These are phyloP conservation scores for Hysterangium stoloniferum DNA, from an alignment of 768 basidiomycete species.

Conservation along the genomic window DNA sequence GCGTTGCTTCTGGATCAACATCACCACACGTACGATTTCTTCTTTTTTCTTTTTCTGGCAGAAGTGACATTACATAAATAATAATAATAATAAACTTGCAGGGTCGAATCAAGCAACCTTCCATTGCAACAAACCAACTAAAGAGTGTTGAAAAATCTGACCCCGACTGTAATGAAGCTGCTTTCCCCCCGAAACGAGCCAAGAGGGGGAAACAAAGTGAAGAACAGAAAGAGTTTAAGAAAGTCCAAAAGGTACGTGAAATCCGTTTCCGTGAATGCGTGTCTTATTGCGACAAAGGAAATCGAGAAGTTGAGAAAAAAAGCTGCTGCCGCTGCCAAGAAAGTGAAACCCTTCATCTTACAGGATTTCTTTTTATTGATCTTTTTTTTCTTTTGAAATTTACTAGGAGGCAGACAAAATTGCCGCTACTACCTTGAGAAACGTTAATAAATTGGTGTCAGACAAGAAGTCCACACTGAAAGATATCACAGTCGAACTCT, in stretches of 20 bases:
- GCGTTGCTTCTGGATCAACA: background rate
- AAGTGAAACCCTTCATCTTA: background rate
- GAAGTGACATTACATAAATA: too few species aligned
- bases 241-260: background rate
- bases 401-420: background rate
- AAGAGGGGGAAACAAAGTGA: background rate
- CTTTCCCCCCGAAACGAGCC: background rate
- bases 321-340: background rate
- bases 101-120: too few species aligned
- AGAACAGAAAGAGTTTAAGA: constrained; percentile 4
- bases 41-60: background rate
- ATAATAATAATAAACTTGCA: too few species aligned
- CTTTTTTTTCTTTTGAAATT: too few species aligned
- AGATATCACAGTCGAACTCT: constrained; percentile 13
- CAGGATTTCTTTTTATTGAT: background rate
- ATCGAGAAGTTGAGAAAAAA: constrained; percentile 1
- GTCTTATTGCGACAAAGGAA: constrained; percentile 1
- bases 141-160: too few species aligned
- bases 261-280: background rate
- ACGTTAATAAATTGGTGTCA: constrained; percentile 15
- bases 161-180: too few species aligned
- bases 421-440: background rate
- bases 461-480: constrained; percentile 13
- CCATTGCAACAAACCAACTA: too few species aligned
- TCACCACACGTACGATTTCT: background rate